Evolutionary conservation across 495 filamentous ascomycete genomes (phyloP), one percentile per base, ranked within the genome.

Genomic region (Neurospora tetraspora): DNA sequence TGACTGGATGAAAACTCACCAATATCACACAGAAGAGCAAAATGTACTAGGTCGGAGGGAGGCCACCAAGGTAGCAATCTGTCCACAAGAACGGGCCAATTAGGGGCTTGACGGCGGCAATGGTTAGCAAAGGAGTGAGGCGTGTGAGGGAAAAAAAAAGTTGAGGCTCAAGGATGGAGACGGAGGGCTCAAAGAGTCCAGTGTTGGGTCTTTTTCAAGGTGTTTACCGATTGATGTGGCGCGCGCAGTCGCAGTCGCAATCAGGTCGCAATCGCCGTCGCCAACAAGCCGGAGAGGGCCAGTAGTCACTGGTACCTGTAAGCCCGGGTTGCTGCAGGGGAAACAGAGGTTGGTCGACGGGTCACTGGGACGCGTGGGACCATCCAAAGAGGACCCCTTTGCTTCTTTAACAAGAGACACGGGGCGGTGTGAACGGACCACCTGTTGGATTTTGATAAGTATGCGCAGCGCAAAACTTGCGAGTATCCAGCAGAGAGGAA

Each of bases 11-110:
- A 72, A 70, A 72, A 84, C 84, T 84, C 80, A 86, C 84, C 83
- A 85, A 84, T 86, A 85, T 86, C 81, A 83, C 83, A 86, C 82
- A 84, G 78, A 69, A 78, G 77, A 78, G 71, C 59, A 69, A 61
- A 34, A 9, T 18, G 53, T 34, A 34, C 70, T 37, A 40, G 71
- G 69, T 68, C 71, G 23, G 27, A 70, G 74, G 74, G 72, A 74
- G 77, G 76, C 53, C 53, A 65, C 53, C 53, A 65, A 65, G 27
- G 31, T 65, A 65, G 53, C 70, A 78, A 78, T 80, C 78, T 78
- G 80, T 76, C 78, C 80, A 80, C 74, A 38, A 61, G 69, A 53
- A 69, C 37, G 38, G 69, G 69, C 78, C 71, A 82, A 81, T 80
- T 72, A 80, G 72, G 65, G 69, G 68, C 71, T 40, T 47, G 45